Evolutionary conservation across 179 eudicot genomes (phyloP).

Genomic region (Gypsophila paniculata): DNA sequence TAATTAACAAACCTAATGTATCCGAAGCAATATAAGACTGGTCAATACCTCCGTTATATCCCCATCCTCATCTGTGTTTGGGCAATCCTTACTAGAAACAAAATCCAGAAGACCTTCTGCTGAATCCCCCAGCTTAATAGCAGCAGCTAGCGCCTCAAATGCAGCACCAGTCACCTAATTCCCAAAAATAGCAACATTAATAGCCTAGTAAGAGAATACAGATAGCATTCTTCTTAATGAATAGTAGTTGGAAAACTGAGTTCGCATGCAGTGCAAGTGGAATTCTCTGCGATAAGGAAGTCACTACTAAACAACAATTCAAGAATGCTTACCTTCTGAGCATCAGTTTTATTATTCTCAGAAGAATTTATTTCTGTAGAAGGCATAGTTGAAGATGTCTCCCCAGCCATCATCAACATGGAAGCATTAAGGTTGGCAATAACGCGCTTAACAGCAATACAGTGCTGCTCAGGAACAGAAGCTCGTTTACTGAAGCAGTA

Average conservation of each 20-base stretch:
- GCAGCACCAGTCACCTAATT: constrained; percentile 30
- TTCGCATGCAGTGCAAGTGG: constrained; percentile 6
- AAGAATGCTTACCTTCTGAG: constrained; percentile 25
- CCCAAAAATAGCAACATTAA: constrained; percentile 15
- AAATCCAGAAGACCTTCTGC: constrained; percentile 29
- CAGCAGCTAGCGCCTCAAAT: constrained; percentile 24
- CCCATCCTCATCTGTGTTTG: constrained; percentile 32
- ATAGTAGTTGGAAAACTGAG: constrained; percentile 10
- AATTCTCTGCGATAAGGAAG: neutral
- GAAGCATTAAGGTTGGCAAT: constrained; percentile 60
- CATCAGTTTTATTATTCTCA: constrained; percentile 24
- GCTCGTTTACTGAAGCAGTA: constrained; percentile 37
- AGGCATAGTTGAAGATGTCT: constrained; percentile 19
- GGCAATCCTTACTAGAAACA: constrained; percentile 31
- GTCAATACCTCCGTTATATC: constrained; percentile 48
- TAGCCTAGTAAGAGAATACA: neutral
- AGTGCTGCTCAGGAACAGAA: constrained; percentile 39
- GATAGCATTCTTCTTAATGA: neutral
- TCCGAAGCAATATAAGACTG: neutral
- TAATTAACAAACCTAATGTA: neutral
- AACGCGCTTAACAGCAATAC: constrained; percentile 34
- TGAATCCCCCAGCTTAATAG: constrained; percentile 27
- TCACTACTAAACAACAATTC: neutral
- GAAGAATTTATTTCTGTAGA: constrained; percentile 27
- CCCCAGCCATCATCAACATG: constrained; percentile 28